A percentile compares a stretch with the other conserved stretches of the same genome.
These are phyloP conservation scores for Drechslera avenae DNA, from an alignment of 2,329 filamentous ascomycete species.

Conservation along the genomic window DNA sequence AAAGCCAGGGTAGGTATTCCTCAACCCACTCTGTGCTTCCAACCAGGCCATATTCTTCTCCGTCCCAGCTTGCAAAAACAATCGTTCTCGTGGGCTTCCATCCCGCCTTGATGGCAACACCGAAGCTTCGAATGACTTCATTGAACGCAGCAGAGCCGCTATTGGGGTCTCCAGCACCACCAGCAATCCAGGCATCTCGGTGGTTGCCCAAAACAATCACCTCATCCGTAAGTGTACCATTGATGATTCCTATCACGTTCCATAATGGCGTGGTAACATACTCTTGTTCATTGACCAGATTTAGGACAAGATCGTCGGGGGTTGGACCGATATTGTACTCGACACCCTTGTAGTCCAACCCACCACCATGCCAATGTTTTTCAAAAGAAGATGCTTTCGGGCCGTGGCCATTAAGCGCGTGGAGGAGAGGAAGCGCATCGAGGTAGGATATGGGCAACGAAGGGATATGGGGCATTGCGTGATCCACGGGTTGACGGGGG, in stretches of 20 bases:
- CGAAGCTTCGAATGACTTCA: constrained; percentile 77
- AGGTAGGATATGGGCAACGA: constrained; percentile 88
- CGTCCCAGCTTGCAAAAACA: constrained; percentile 76
- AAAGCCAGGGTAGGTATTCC: constrained; percentile 82
- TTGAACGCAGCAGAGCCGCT: constrained; percentile 79
- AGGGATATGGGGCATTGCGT: constrained; percentile 79
- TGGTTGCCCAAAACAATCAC: constrained; percentile 92
- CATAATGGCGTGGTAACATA: constrained; percentile 58
- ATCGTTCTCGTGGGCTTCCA: constrained; percentile 90
- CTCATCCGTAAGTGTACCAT: constrained; percentile 82
- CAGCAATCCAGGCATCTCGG: constrained; percentile 85
- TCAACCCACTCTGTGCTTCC: constrained; percentile 94
- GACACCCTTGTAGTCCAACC: constrained; percentile 78
- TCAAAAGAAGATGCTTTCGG: constrained; percentile 76
- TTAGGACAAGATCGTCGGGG: constrained; percentile 66
- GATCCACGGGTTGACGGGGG: constrained; percentile 72
- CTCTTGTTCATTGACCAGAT: constrained; percentile 57
- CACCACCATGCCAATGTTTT: constrained; percentile 72
- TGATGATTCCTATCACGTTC: constrained; percentile 90
- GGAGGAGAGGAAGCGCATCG: constrained; percentile 86
- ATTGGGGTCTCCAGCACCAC: constrained; percentile 83
- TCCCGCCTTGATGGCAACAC: constrained; percentile 70
- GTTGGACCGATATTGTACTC: constrained; percentile 85
- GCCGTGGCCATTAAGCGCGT: constrained; percentile 86
- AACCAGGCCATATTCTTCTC: constrained; percentile 80